Conservation (phyloP, 345 rosid genomes). For the Kernera saxatilis region DNA sequence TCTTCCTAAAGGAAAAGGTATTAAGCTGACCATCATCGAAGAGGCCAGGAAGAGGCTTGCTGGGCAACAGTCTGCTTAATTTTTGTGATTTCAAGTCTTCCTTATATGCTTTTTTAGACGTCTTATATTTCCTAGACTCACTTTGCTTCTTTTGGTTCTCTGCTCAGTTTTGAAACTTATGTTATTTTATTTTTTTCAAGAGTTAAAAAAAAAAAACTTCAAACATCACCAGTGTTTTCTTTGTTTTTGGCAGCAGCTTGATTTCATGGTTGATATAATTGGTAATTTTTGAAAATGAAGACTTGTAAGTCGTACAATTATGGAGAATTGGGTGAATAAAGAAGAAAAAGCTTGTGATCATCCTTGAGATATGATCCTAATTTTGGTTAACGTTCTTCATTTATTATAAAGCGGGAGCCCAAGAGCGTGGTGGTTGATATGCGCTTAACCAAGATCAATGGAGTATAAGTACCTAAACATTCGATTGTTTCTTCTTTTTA, state of each 20-base stretch:
- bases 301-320: not conserved
- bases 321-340: not conserved
- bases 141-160: constrained; percentile 1
- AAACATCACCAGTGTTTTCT: not conserved
- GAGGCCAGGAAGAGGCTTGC: constrained; percentile 81
- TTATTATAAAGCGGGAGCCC: not conserved
- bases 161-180: constrained; percentile 4
- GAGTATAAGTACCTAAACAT: not conserved
- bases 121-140: not conserved
- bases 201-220: not conserved
- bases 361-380: not conserved
- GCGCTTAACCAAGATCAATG: not conserved
- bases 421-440: not conserved
- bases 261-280: not conserved
- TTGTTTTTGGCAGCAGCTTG: not conserved
- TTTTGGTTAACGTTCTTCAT: too few species aligned
- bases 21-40: constrained; percentile 75
- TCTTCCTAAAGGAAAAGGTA: constrained; percentile 86
- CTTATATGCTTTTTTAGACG: not conserved
- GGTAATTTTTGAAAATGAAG: not conserved
- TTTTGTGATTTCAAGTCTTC: not conserved
- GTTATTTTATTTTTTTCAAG: constrained; percentile 5
- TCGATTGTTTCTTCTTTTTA: not conserved
- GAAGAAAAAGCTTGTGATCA: not conserved
- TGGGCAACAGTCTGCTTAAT: constrained; percentile 37